Percentiles rank a stretch among this genome's conserved stretches.
These are phyloP conservation scores for Amaranthus hypochondriacus DNA, from an alignment of 148 eudicot genomes.

Conservation along the genomic window DNA sequence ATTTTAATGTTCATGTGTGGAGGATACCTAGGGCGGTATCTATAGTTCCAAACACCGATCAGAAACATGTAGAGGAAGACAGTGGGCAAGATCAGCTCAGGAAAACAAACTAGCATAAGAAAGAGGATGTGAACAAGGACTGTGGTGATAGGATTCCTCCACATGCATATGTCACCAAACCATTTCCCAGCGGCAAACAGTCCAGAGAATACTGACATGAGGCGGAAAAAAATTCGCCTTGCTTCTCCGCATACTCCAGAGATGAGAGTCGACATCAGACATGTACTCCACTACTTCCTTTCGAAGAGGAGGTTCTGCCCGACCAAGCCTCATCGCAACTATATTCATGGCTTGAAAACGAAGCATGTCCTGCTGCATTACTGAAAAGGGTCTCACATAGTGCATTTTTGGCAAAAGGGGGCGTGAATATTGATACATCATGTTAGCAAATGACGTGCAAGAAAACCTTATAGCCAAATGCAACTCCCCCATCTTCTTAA, in stretches of 20 bases:
- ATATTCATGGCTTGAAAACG: conserved; percentile 86
- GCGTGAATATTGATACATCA: conserved; percentile 68
- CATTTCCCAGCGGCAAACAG: conserved; percentile 73
- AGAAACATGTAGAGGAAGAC: conserved; percentile 89
- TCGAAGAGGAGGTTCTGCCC: conserved; percentile 85
- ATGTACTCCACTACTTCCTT: conserved; percentile 94
- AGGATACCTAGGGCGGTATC: conserved; percentile 87
- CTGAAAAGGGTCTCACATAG: conserved; percentile 71
- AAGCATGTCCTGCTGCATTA: conserved; percentile 89
- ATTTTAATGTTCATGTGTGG: conserved; percentile 95
- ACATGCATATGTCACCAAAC: conserved; percentile 80
- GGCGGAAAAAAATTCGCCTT: conserved; percentile 88
- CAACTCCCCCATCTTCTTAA: conserved; percentile 94
- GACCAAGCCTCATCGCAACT: conserved; percentile 80
- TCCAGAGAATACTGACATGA: conserved; percentile 81
- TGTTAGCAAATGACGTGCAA: conserved; percentile 81
- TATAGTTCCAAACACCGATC: conserved; percentile 87
- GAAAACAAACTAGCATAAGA: conserved; percentile 88
- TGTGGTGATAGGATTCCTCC: conserved; percentile 89
- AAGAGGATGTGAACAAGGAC: conserved; percentile 78
- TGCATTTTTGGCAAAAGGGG: conserved; percentile 96
- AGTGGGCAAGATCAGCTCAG: conserved; percentile 80
- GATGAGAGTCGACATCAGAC: conserved; percentile 92
- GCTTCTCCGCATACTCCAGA: conserved; percentile 96
- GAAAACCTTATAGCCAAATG: conserved; percentile 87